These are phyloP conservation scores for Cladosporium oxysporum DNA, from an alignment of 2,329 filamentous ascomycete species.

Conservation along the genomic window DNA sequence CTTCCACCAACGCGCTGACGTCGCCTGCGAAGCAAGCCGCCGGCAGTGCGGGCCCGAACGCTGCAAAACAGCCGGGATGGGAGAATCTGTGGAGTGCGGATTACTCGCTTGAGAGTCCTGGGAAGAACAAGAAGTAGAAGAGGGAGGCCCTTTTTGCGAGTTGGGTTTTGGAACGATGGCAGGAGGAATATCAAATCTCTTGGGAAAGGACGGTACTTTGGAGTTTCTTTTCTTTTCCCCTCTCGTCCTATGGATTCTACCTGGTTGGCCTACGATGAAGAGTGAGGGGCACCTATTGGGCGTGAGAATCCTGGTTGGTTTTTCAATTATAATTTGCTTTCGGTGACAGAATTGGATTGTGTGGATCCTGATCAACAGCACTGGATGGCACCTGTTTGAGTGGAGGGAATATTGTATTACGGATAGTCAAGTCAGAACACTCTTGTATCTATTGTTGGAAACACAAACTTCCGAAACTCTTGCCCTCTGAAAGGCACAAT, in stretches of 20 bases:
- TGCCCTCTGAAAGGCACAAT: not conserved
- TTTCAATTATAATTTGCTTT: not conserved
- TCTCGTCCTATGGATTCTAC: not conserved
- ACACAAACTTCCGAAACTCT: not conserved
- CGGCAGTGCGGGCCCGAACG: not conserved
- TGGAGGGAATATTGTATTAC: not conserved
- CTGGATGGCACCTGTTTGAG: not conserved
- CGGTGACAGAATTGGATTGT: not conserved
- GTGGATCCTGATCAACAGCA: slow-evolving; percentile 5
- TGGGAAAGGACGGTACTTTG: too few relatives aligned
- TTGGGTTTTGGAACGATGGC: too few relatives aligned
- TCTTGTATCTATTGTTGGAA: not conserved
- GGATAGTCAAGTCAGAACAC: not conserved
- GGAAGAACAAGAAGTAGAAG: slow-evolving; percentile 20
- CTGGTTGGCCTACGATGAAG: not conserved
- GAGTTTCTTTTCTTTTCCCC: not conserved
- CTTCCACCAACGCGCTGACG: not conserved
- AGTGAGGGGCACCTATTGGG: too few relatives aligned
- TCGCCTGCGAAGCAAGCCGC: slow-evolving; percentile 1
- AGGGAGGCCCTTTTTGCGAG: too few relatives aligned
- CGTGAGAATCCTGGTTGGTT: not conserved
- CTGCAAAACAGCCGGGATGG: slow-evolving; percentile 24
- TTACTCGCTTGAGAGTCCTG: slow-evolving; percentile 36
- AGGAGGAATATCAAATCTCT: too few relatives aligned
- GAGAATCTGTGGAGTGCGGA: slow-evolving; percentile 37